Evolutionary conservation across 2,329 filamentous ascomycete genomes (phyloP), one percentile per base, ranked within the genome.

Genomic region (Fusarium mexicanum): DNA sequence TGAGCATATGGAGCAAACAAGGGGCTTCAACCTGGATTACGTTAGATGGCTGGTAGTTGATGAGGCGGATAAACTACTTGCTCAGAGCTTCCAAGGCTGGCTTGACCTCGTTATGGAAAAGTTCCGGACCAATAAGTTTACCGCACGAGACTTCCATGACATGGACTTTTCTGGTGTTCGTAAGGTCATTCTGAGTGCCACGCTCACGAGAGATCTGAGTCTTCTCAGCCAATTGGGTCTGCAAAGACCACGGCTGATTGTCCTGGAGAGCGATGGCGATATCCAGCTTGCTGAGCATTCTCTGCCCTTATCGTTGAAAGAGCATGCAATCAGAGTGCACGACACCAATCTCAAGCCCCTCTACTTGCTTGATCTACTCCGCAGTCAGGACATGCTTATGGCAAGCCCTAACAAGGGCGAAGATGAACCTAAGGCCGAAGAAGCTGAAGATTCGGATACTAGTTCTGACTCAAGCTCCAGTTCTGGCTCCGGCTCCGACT

Each of bases 11-110:
- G 92, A 92, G 72, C 91, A 92, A 68, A 98, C 96, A 0, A 90
- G 90, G 7, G 95, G 94, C 1, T 98, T 98, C 80, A 90, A 87
- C 1, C 86, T 98, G 29, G 89, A 93, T 64, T 88, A 93, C 79
- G 86, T 98, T 9, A 90, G 93, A 69, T 98, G 95, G 95, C 86
- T 98, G 1, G 90, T 98, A 6, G 93, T 98, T 51, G 96, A 98
- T 78, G 96, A 98, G 83, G 96, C 96, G 17, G 96, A 98, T 82
- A 94, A 96, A 79, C 86, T 98, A 18, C 88, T 98, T 11, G 93
- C 95, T 48, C 94, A 98, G 81, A 95, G 93, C 78, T 98, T 96
- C 82, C 95, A 98, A 80, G 93, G 96, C 78, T 98, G 95, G 95
- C 86, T 97, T 7, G 90, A 91, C 46, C 84, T 92, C 1, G 89